Evolutionary conservation across 306 rosid genomes (phyloP).

Genomic region (Quercus aquifolioides): DNA sequence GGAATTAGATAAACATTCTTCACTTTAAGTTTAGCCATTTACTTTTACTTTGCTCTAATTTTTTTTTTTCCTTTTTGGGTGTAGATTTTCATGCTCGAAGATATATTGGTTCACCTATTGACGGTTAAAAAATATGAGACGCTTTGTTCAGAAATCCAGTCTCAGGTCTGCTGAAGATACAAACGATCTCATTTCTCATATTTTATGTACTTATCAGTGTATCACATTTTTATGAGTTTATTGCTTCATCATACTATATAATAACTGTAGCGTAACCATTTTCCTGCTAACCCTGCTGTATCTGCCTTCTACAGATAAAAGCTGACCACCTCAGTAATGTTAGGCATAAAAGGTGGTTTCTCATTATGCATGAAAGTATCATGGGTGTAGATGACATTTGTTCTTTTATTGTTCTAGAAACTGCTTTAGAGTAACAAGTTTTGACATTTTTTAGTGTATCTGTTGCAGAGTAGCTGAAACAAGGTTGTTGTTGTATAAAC

Average conservation of each 20-base stretch:
- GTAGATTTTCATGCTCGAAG: constrained; percentile 71
- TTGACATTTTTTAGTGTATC: constrained; percentile 21
- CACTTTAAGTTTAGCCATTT: constrained; percentile 5
- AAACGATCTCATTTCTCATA: not conserved
- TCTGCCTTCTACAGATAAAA: constrained; percentile 38
- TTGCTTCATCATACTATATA: constrained; percentile 20
- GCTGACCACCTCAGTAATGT: constrained; percentile 22
- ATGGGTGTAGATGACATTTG: constrained; percentile 8
- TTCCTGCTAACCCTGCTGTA: constrained; percentile 25
- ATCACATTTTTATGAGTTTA: constrained; percentile 6
- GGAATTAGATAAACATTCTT: constrained; percentile 7
- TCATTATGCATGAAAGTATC: constrained; percentile 9
- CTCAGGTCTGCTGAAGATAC: constrained; percentile 61
- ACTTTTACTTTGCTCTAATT: not conserved
- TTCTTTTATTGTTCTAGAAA: constrained; percentile 19
- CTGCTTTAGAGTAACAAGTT: constrained; percentile 20
- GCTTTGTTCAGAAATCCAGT: constrained; percentile 59
- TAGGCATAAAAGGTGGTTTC: constrained; percentile 61
- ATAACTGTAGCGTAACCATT: constrained; percentile 7
- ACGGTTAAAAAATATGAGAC: constrained; percentile 56
- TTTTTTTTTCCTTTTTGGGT: constrained; percentile 19
- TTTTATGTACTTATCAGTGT: constrained; percentile 10
- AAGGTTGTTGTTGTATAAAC: constrained; percentile 43
- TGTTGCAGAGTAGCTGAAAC: constrained; percentile 58
- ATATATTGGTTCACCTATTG: constrained; percentile 48